Base-by-base conservation (phyloP, 495 filamentous ascomycete genomes). In the Penicillium pancosmium region DNA sequence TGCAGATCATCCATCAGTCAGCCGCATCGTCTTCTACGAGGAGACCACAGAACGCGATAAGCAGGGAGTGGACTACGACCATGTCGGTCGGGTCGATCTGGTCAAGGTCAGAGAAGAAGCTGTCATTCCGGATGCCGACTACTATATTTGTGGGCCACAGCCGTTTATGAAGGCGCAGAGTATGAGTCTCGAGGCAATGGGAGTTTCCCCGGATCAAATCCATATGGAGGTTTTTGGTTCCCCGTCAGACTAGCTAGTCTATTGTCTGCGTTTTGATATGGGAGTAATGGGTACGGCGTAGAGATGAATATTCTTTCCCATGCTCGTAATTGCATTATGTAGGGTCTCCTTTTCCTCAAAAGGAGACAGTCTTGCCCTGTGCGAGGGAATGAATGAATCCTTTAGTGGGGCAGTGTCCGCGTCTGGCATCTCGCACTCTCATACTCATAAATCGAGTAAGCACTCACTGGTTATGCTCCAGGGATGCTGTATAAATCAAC, bases 91-190 rank as follows among this genome's bases (percentile, higher is more conserved):
- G 21, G 67, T 84, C 36, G 74, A 83, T 56, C 65, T 88, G 50
- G 66, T 74, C 46, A 71, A 75, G 58, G 54, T 87, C 31, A 68
- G 78, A 46, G 56, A 67, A 2, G 66, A 78, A 31, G 67, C 74
- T 6, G 65, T 78, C 41, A 68, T 88, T 18, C 41, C 72, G 7
- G 73, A 69, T 31, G 73, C 86, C 10, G 72, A 82, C 58, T 89
- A 88, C 64, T 88, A 79, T 64, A 75, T 86, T 54, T 89, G 86
- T 63, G 86, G 85, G 1, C 85, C 86, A 2, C 73, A 72, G 34
- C 49, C 62, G 10, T 88, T 88, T 71, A 89, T 88, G 86, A 64
- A 72, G 19, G 80, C 80, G 19, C 68, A 80, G 34, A 66, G 79
- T 50, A 58, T 66, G 13, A 67, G 66, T 43, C 70, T 88, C 55